Conservation (phyloP, 116 monocot genomes). For the Dioscorea cayenensis region DNA sequence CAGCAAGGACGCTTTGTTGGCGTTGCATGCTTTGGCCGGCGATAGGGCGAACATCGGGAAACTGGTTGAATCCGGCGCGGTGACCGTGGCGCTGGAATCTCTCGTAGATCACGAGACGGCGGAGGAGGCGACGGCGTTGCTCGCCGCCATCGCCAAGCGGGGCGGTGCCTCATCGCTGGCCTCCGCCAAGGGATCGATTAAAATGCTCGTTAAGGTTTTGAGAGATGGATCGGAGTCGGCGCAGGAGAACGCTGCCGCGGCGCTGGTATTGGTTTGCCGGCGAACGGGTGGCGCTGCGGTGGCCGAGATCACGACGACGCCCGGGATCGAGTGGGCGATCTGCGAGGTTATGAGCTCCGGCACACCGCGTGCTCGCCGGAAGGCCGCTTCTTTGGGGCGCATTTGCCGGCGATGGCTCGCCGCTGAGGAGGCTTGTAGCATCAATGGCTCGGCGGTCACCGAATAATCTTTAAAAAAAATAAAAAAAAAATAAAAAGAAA, state of each 20-base stretch:
- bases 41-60: conserved; percentile 59
- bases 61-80: conserved; percentile 45
- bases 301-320: conserved; percentile 30
- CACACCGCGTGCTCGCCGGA: conserved; percentile 50
- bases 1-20: conserved; percentile 54
- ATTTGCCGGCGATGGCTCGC: conserved; percentile 59
- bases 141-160: conserved; percentile 69
- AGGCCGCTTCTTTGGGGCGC: conserved; percentile 74
- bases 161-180: conserved; percentile 65
- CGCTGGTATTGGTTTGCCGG: conserved; percentile 60
- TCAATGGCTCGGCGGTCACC: too few relatives aligned
- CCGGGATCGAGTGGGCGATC: conserved; percentile 79
- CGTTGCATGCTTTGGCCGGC: conserved; percentile 65
- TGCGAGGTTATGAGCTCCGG: conserved; percentile 79
- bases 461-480: too few relatives aligned
- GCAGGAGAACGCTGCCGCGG: conserved; percentile 67
- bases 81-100: conserved; percentile 39
- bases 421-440: conserved; percentile 18
- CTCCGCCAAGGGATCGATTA: conserved; percentile 24
- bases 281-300: conserved; percentile 26
- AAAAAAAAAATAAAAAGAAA: too few relatives aligned
- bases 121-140: conserved; percentile 57
- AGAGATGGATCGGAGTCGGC: conserved; percentile 55
- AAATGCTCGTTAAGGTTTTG: conserved; percentile 41
- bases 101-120: conserved; percentile 24